Conservation (phyloP, 768 basidiomycete species). For the Agrocybe pediades region DNA sequence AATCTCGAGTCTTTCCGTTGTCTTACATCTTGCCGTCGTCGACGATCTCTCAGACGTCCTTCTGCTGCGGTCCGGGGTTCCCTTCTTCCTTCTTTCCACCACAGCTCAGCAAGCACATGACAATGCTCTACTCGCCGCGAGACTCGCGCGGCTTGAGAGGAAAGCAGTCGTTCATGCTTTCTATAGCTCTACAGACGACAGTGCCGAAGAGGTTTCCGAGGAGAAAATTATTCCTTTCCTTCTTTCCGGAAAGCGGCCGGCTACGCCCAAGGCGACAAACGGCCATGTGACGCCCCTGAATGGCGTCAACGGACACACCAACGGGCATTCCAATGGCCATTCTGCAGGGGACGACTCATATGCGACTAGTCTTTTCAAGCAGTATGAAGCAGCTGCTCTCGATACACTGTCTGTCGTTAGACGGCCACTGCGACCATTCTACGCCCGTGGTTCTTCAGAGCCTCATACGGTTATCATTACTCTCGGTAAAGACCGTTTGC, state of each 20-base stretch:
- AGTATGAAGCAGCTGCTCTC: slow-evolving; percentile 70
- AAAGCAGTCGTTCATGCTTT: slow-evolving; percentile 89
- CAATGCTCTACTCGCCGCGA: slow-evolving; percentile 84
- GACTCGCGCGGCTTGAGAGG: slow-evolving; percentile 67
- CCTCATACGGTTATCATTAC: slow-evolving; percentile 72
- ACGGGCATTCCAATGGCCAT: slow-evolving; percentile 19
- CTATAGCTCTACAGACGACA: slow-evolving; percentile 45
- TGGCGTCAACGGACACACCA: slow-evolving; percentile 26
- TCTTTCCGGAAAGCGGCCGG: slow-evolving; percentile 40
- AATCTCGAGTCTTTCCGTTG: slow-evolving; percentile 65
- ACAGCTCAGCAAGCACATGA: slow-evolving; percentile 84
- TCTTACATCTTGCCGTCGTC: slow-evolving; percentile 67
- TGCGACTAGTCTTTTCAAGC: slow-evolving; percentile 41
- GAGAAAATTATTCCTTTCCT: slow-evolving; percentile 65
- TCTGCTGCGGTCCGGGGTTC: slow-evolving; percentile 75
- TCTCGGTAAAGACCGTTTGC: slow-evolving; percentile 54
- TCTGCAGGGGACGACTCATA: slow-evolving; percentile 24
- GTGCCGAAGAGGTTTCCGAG: slow-evolving; percentile 54
- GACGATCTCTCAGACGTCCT: slow-evolving; percentile 76
- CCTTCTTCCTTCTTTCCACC: slow-evolving; percentile 80
- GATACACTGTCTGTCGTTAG: slow-evolving; percentile 65
- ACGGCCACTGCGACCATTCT: slow-evolving; percentile 60
- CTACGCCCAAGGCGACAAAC: slow-evolving; percentile 36
- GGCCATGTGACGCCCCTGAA: slow-evolving; percentile 30
- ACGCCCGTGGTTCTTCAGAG: slow-evolving; percentile 49